A percentile compares a stretch with the other conserved stretches of the same genome.
Evolutionary conservation across 441 rosid species (phyloP).

Genomic region (Jatropha multifida): DNA sequence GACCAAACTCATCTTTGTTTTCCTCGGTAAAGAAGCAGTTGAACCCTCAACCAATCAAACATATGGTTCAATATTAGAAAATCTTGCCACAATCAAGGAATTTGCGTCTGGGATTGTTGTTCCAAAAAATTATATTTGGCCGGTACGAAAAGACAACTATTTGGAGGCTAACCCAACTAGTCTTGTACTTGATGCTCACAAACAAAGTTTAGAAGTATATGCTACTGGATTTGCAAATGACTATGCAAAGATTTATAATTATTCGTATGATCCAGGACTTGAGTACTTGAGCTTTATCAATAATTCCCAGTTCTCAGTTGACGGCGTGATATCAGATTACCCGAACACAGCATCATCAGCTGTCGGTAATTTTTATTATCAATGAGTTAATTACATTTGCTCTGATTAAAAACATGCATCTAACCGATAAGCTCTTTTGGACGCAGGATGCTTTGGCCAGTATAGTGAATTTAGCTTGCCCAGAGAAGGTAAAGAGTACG

Average conservation of each 20-base stretch:
- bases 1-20: conserved; percentile 56
- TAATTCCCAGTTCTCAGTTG: conserved; percentile 59
- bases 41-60: conserved; percentile 73
- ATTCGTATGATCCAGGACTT: conserved; percentile 62
- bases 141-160: conserved; percentile 46
- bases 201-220: conserved; percentile 61
- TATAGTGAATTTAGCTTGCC: conserved; percentile 27
- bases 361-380: conserved; percentile 44
- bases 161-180: conserved; percentile 46
- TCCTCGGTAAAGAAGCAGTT: conserved; percentile 42
- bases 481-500: conserved; percentile 31
- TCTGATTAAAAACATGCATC: background rate
- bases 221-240: conserved; percentile 88
- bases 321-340: conserved; percentile 82
- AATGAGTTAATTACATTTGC: background rate
- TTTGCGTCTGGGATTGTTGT: conserved; percentile 74
- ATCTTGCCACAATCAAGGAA: conserved; percentile 59
- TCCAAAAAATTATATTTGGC: conserved; percentile 77
- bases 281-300: conserved; percentile 72
- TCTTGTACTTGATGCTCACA: conserved; percentile 78
- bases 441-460: conserved; percentile 61
- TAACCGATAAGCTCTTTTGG: too few species aligned
- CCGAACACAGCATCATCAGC: conserved; percentile 75
- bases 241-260: conserved; percentile 46
- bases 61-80: conserved; percentile 42